Evolutionary conservation across 1,284 basidiomycete species (phyloP).

Genomic region (Anthracocystis panici-leucophaei): DNA sequence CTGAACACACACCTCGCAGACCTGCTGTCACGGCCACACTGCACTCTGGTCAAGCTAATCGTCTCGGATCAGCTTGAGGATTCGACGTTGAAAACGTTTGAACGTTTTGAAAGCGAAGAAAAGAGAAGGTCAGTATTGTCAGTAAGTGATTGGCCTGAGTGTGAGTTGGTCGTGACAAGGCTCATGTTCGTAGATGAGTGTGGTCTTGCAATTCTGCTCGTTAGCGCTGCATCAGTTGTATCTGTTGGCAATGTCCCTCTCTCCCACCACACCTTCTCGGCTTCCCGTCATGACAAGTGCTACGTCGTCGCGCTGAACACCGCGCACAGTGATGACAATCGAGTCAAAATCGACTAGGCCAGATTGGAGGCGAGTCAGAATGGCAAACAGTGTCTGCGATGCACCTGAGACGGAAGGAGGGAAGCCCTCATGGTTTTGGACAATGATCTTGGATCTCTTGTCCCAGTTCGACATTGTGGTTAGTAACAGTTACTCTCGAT

Average conservation of each 20-base stretch:
- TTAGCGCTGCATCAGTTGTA: background rate
- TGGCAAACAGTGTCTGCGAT: background rate
- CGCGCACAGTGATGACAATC: conserved; percentile 10
- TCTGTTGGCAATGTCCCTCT: background rate
- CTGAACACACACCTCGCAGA: background rate
- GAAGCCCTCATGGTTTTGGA: conserved; percentile 1
- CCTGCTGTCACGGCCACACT: too few relatives aligned
- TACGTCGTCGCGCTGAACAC: conserved; percentile 1
- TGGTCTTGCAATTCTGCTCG: too few relatives aligned
- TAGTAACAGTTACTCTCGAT: background rate
- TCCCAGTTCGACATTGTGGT: conserved; percentile 14
- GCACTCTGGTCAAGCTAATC: too few relatives aligned
- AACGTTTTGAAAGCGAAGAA: too few relatives aligned
- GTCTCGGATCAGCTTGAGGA: too few relatives aligned
- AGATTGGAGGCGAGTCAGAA: conserved; percentile 7
- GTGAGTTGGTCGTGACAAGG: too few relatives aligned
- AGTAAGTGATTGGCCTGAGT: too few relatives aligned
- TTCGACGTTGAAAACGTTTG: too few relatives aligned
- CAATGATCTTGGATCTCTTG: conserved; percentile 5
- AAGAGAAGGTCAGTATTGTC: too few relatives aligned
- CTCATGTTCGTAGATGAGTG: too few relatives aligned
- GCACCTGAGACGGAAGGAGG: background rate
- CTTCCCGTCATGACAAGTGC: background rate
- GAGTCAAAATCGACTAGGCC: conserved; percentile 6
- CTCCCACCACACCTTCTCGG: background rate